These are phyloP conservation scores for Polytolypa hystricis DNA, from an alignment of 2,329 filamentous ascomycete genomes.

Conservation along the genomic window DNA sequence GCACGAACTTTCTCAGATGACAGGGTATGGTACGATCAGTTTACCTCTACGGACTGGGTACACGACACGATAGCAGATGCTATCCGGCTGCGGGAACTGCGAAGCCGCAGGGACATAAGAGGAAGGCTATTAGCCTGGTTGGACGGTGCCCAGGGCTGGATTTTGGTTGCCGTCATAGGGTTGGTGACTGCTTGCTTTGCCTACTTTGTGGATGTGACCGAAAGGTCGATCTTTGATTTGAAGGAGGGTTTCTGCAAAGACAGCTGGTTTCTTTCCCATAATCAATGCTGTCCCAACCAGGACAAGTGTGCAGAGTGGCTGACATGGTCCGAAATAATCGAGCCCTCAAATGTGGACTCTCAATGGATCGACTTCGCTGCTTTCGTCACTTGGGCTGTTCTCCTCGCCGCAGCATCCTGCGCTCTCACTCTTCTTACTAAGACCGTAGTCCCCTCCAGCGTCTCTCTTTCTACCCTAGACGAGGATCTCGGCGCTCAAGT, in stretches of 20 bases:
- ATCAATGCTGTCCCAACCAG: conserved; percentile 49
- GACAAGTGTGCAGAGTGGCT: conserved; percentile 49
- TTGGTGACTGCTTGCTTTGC: conserved; percentile 74
- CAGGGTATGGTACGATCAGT: conserved; percentile 96
- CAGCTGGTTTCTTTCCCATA: conserved; percentile 64
- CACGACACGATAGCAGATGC: conserved; percentile 94
- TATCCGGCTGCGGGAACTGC: conserved; percentile 72
- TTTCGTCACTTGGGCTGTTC: conserved; percentile 62
- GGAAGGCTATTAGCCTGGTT: conserved; percentile 67
- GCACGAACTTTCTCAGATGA: conserved; percentile 61
- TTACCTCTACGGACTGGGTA: conserved; percentile 95
- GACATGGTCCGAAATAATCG: conserved; percentile 54
- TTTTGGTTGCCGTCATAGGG: conserved; percentile 81
- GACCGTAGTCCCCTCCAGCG: conserved; percentile 80
- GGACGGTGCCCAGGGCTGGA: conserved; percentile 87
- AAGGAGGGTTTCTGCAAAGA: conserved; percentile 77
- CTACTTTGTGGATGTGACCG: conserved; percentile 79
- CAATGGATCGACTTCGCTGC: conserved; percentile 65
- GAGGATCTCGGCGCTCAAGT: conserved; percentile 74
- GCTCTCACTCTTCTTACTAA: conserved; percentile 79
- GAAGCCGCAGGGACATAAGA: conserved; percentile 69
- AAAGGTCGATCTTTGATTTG: conserved; percentile 75
- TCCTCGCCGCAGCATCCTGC: conserved; percentile 62
- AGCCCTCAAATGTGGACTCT: conserved; percentile 36
- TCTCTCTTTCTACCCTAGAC: conserved; percentile 77